phyloP scores from a whole-genome alignment of 1,139 yeast species.

The Pichia sp. region DNA sequence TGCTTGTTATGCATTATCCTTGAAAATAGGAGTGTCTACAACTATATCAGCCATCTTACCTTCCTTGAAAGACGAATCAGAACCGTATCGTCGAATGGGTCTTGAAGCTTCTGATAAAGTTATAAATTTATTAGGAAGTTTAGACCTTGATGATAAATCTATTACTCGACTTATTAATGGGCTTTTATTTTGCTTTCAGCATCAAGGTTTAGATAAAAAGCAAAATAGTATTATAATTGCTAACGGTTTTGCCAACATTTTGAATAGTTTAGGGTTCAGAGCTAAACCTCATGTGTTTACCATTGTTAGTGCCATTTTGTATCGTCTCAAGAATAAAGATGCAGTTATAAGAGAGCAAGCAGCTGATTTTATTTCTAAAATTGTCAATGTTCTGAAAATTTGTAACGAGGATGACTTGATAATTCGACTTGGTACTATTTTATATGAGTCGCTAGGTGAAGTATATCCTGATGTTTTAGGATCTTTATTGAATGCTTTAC shows the following conservation, averaged over 20 bases:
- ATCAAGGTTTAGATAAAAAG: constrained; percentile 36
- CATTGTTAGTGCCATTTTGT: constrained; percentile 65
- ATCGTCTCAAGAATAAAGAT: constrained; percentile 64
- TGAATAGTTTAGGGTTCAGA: constrained; percentile 61
- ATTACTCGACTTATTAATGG: constrained; percentile 77
- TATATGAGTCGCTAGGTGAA: constrained; percentile 91
- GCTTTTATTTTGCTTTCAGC: constrained; percentile 74
- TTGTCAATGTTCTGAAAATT: constrained; percentile 59
- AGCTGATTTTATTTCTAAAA: constrained; percentile 63
- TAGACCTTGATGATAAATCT: constrained; percentile 47
- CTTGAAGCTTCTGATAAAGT: constrained; percentile 58
- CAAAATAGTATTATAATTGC: constrained; percentile 47
- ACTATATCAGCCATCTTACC: constrained; percentile 52
- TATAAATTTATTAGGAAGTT: constrained; percentile 39
- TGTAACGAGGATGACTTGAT: constrained; percentile 63
- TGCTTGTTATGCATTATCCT: constrained; percentile 62
- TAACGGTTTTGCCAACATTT: constrained; percentile 58
- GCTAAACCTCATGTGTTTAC: constrained; percentile 70
- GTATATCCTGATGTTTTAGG: constrained; percentile 93
- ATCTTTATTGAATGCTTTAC: constrained; percentile 67
- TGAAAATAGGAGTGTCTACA: constrained; percentile 57
- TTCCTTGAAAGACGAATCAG: constrained; percentile 74
- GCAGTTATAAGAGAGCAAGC: constrained; percentile 80
- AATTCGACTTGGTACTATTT: constrained; percentile 61
- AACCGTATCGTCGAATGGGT: constrained; percentile 71